A percentile compares a stretch with the other conserved stretches of the same genome.
phyloP scores from a whole-genome alignment of 192 early-diverging fungal genomes.

The Umbelopsis vinacea region DNA sequence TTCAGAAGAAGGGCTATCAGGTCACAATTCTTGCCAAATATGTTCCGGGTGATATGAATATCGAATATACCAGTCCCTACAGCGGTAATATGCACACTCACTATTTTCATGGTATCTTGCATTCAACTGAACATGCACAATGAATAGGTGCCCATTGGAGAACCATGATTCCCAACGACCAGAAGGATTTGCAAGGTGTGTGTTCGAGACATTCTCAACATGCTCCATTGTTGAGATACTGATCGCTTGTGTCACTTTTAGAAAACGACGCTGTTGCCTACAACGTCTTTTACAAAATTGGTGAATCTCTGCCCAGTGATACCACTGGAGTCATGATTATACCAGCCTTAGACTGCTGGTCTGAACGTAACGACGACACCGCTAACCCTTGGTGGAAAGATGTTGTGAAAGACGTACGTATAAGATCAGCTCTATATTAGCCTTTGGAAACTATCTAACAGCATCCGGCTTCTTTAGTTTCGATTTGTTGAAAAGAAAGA shows the following conservation, averaged over 20 bases:
- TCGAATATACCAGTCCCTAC: constrained; percentile 58
- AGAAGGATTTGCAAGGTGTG: constrained; percentile 40
- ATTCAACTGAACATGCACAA: constrained; percentile 29
- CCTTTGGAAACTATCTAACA: not conserved
- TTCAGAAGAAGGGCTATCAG: constrained; percentile 47
- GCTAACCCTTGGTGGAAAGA: constrained; percentile 68
- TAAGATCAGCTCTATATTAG: not conserved
- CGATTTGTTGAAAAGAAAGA: constrained; percentile 47
- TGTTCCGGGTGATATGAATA: constrained; percentile 42
- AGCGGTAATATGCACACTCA: constrained; percentile 9
- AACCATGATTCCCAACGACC: constrained; percentile 44
- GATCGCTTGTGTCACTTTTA: not conserved
- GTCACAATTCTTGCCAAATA: constrained; percentile 56
- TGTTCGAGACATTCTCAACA: not conserved
- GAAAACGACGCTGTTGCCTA: constrained; percentile 2
- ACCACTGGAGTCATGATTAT: constrained; percentile 58
- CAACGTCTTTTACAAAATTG: not conserved
- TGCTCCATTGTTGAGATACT: not conserved
- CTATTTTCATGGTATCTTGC: not conserved
- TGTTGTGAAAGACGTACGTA: constrained; percentile 52
- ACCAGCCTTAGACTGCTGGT: constrained; percentile 61
- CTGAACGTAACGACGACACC: constrained; percentile 50
- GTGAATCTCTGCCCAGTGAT: not conserved
- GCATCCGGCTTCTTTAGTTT: constrained; percentile 33
- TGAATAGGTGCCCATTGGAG: constrained; percentile 62